Evolutionary conservation across 169 alveolate species (phyloP), one percentile per base, ranked within the genome.

Genomic region (Plasmodium blacklocki): DNA sequence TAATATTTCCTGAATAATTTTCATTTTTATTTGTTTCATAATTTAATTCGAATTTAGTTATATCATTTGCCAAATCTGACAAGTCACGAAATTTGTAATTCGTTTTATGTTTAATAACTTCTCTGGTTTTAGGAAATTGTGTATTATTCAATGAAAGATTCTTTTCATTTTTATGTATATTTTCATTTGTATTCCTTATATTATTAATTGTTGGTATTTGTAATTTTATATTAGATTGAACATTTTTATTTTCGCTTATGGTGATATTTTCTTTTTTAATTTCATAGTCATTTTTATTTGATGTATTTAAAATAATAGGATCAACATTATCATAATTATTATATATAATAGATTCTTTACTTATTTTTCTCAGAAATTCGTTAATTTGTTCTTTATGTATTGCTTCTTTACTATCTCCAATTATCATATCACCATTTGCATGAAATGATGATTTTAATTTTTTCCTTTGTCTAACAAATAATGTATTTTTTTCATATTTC

Each of bases 301-400:
- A n/a, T 23, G 19, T 47, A 23, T 26, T 60, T 54, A 80, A 12
- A 11, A 19, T 26, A 39, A 39, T 39, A 21, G 47, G 49, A 52
- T 67, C n/a, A 23, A 54, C 63, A 68, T 67, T 72, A 80, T 80
- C 29, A 71, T 68, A 67, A 39, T 80, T 18, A 32, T 26, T 52
- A 58, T 18, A 14, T 68, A 80, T 67, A 23, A 26, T 15, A 43
- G 83, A 43, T 67, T 80, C 90, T 15, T 67, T 19, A 59, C 80
- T 80, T 67, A 80, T 54, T 68, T 80, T 60, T 67, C 70, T 80
- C 14, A 70, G 83, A 52, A 80, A 80, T 39, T 80, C 80, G 39
- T 80, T 80, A 67, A 80, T 80, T 67, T 80, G 90, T 58, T 80
- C 90, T 68, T 67, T 70, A 47, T 80, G 90, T 80, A 80, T 80